Base-by-base conservation (phyloP, 768 basidiomycete genomes). In the Termitomyces heimii region DNA sequence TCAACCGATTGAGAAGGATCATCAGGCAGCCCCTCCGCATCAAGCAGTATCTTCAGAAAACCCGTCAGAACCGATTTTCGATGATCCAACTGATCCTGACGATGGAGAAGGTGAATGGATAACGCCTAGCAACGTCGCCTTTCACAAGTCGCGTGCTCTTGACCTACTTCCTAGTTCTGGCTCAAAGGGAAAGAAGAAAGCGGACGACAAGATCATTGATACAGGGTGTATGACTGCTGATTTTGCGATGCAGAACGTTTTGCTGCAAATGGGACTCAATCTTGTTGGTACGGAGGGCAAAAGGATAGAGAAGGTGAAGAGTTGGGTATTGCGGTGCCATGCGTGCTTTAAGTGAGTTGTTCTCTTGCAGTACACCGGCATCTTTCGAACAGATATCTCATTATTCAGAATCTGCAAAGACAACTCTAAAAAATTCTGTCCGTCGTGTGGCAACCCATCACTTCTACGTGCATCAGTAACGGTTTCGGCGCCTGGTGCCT, bases 241-340 rank as follows among this genome's bases (percentile, higher is more conserved):
- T 81, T 98, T 94, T 70, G 97, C 97, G 18, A 97, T 99, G 86
- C 97, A 99, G 73, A 99, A 99, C 66, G 92, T 98, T 22, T 73
- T 96, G 61, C 72, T 99, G 51, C 95, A 97, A 70, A 94, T 98
- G 90, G 90, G 90, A 0, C 73, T 99, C 60, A 89, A 87, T 59
- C 78, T 98, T 29, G 86, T 99, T 12, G 87, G 94, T 9, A 82
- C 90, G 7, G 93, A 94, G 60, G 97, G 97, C 5, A 95, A 88
- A 74, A 79, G 84, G 63, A 96, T 99, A 57, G 82, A 89, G 61
- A 89, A 84, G 65, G 86, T 98, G 28, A 94, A 95, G 72, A 98
- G 85, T 58, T 98, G 94, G 92, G 93, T 98, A 1, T 73, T 98
- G 66, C 75, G 97, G 56, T 99, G 97, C 70, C 97, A 99, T 73